phyloP scores from a whole-genome alignment of 2,329 filamentous ascomycete species.

The Paecilomyces fulvus region DNA sequence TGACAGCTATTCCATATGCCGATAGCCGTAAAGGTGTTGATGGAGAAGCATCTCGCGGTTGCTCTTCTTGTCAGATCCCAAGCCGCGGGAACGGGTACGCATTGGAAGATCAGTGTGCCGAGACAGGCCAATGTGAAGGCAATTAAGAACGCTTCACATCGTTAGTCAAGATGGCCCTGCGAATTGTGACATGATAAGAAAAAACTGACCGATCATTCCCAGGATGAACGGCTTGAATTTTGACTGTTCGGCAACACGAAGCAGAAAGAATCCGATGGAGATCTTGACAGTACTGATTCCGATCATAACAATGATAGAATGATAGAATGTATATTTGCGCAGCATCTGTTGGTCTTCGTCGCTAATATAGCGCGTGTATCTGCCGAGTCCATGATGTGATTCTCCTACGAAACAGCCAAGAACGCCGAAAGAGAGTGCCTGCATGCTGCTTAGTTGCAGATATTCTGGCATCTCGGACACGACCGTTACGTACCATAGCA shows the following conservation, averaged over 20 bases:
- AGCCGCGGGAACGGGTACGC: slow-evolving; percentile 35
- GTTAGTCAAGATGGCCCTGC: slow-evolving; percentile 8
- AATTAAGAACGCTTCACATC: slow-evolving; percentile 12
- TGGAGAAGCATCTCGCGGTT: slow-evolving; percentile 36
- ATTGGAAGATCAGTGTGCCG: slow-evolving; percentile 42
- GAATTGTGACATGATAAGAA: slow-evolving; percentile 14
- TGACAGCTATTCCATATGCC: slow-evolving; percentile 41
- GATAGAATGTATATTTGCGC: slow-evolving; percentile 36
- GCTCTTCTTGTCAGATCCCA: slow-evolving; percentile 35
- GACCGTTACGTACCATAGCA: slow-evolving; percentile 27
- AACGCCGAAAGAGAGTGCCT: slow-evolving; percentile 17
- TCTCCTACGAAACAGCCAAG: slow-evolving; percentile 39
- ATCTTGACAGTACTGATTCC: slow-evolving; percentile 39
- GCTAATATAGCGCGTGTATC: slow-evolving; percentile 33
- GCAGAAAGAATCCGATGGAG: slow-evolving; percentile 33
- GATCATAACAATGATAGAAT: slow-evolving; percentile 40
- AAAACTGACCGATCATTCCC: slow-evolving; percentile 25
- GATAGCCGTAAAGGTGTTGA: slow-evolving; percentile 33
- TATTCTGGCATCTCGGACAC: neutral
- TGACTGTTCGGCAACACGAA: slow-evolving; percentile 33
- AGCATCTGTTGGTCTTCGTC: slow-evolving; percentile 25
- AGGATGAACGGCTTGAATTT: slow-evolving; percentile 30
- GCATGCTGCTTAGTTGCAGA: neutral
- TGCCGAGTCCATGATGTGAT: slow-evolving; percentile 40
- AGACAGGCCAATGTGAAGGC: slow-evolving; percentile 30